Evolutionary conservation across 2,329 filamentous ascomycete genomes (phyloP).

Genomic region (Verticillium klebahnii): DNA sequence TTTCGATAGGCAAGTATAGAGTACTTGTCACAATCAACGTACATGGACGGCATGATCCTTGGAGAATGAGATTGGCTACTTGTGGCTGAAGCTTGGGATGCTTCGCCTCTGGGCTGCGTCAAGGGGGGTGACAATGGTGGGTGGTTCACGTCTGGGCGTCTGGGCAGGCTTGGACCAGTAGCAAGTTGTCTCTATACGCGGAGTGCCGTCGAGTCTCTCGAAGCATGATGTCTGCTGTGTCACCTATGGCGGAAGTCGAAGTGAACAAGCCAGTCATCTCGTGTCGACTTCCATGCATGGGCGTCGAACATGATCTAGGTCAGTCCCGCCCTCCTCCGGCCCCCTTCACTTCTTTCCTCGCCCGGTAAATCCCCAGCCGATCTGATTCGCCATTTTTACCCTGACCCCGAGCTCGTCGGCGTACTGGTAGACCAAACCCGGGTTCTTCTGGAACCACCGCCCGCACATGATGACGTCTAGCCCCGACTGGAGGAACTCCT

Average conservation of each 20-base stretch:
- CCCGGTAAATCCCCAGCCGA: conserved; percentile 49
- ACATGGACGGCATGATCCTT: too few species aligned
- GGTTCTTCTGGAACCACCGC: conserved; percentile 50
- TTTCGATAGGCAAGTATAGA: neutral
- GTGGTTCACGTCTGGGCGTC: too few species aligned
- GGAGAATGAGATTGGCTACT: neutral
- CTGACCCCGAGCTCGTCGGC: conserved; percentile 45
- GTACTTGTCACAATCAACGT: neutral
- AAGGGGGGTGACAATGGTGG: neutral
- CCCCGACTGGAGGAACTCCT: conserved; percentile 37
- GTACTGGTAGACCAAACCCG: conserved; percentile 46
- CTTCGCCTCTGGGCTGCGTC: neutral
- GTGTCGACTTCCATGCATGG: too few species aligned
- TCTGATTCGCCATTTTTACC: conserved; percentile 39
- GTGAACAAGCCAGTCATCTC: too few species aligned
- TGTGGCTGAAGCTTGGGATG: neutral
- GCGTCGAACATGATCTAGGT: too few species aligned
- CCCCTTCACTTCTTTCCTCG: neutral
- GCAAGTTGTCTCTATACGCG: too few species aligned
- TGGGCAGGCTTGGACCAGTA: too few species aligned
- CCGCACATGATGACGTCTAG: conserved; percentile 44
- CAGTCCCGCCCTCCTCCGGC: neutral
- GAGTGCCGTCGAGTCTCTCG: too few species aligned
- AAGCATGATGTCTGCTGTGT: too few species aligned
- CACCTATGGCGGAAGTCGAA: too few species aligned